A percentile compares a stretch with the other conserved stretches of the same genome.
Conservation (phyloP, 2,329 filamentous ascomycete species). For the Kalaharituber pfeilii region DNA sequence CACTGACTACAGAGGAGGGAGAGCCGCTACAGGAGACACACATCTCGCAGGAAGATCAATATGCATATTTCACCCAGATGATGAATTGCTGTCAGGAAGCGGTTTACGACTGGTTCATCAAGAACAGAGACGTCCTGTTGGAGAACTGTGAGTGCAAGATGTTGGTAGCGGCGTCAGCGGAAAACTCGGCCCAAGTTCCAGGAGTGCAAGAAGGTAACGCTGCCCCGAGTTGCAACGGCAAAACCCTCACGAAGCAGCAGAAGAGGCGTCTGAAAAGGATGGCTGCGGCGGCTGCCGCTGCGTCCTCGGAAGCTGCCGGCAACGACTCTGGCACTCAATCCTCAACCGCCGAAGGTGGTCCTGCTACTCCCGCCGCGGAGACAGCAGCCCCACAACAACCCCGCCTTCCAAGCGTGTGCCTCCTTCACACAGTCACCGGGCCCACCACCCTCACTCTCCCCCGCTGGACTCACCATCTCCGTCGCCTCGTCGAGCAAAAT, state of each 20-base stretch:
- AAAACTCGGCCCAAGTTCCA: background rate
- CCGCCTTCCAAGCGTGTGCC: background rate
- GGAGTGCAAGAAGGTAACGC: background rate
- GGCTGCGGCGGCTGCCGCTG: conserved; percentile 9
- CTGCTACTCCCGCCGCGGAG: background rate
- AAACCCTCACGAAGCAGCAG: background rate
- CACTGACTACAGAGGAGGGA: background rate
- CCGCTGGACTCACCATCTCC: conserved; percentile 21
- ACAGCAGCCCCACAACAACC: background rate
- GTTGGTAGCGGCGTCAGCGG: background rate
- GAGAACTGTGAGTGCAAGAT: background rate
- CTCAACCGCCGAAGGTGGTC: conserved; percentile 6
- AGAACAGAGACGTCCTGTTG: conserved; percentile 5
- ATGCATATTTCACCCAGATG: conserved; percentile 14
- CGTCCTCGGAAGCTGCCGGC: conserved; percentile 1
- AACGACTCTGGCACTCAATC: background rate
- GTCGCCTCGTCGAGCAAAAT: conserved; percentile 18
- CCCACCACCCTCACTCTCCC: conserved; percentile 18
- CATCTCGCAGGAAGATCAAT: conserved; percentile 10
- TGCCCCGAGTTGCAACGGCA: background rate
- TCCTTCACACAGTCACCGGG: conserved; percentile 5
- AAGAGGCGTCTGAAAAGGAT: background rate
- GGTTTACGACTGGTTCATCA: conserved; percentile 13
- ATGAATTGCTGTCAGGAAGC: conserved; percentile 14
- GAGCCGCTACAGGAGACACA: conserved; percentile 13